Evolutionary conservation across 305 asterid species (phyloP).

Genomic region (Fraxinus dipetala): DNA sequence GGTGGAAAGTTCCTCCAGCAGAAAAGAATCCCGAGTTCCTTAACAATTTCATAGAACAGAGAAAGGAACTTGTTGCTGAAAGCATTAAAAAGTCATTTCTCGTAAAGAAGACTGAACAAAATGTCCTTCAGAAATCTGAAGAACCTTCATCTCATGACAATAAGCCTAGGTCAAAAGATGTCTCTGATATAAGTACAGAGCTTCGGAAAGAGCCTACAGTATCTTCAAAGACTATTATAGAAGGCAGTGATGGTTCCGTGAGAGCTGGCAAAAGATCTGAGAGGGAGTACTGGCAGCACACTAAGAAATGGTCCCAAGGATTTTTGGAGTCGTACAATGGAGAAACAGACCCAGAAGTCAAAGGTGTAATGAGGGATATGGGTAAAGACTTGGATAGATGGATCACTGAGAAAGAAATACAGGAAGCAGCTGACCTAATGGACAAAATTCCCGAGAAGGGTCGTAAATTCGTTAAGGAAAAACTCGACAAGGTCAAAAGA

Average conservation of each 20-base stretch:
- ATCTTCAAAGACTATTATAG: conserved; percentile 63
- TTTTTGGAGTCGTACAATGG: conserved; percentile 77
- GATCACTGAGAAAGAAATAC: conserved; percentile 89
- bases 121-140: conserved; percentile 30
- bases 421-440: conserved; percentile 79
- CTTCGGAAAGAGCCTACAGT: conserved; percentile 26
- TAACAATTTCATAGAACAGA: conserved; percentile 44
- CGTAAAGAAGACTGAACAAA: conserved; percentile 33
- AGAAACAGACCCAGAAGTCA: conserved; percentile 77
- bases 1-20: conserved; percentile 82
- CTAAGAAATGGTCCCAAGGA: conserved; percentile 92
- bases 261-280: conserved; percentile 76
- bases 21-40: conserved; percentile 66
- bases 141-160: conserved; percentile 40
- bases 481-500: conserved; percentile 75
- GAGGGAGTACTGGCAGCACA: conserved; percentile 91
- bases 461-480: conserved; percentile 50
- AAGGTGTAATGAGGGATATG: conserved; percentile 67
- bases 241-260: conserved; percentile 84
- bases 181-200: conserved; percentile 22
- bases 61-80: conserved; percentile 41
- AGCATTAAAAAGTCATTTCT: conserved; percentile 35
- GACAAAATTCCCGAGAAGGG: conserved; percentile 74
- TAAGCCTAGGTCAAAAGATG: conserved; percentile 25
- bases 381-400: conserved; percentile 96